Evolutionary conservation across 441 rosid genomes (phyloP).

Genomic region (Melastoma candidum): DNA sequence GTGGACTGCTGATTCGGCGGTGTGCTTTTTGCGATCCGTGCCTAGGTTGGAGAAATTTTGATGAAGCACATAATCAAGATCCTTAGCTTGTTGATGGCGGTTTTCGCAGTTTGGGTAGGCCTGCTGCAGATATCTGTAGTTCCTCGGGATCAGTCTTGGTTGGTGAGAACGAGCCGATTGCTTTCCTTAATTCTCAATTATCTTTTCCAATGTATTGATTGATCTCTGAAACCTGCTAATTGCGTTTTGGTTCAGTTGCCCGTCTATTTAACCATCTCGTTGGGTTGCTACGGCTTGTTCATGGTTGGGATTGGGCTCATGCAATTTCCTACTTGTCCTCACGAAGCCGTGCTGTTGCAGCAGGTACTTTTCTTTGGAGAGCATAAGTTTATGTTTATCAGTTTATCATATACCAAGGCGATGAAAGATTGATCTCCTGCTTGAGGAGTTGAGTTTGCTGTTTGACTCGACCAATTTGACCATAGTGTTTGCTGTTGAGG

Average conservation of each 20-base stretch:
- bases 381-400: too few relatives aligned
- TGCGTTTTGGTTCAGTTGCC: constrained; percentile 40
- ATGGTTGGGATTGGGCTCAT: constrained; percentile 89
- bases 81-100: constrained; percentile 40
- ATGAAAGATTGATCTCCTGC: too few relatives aligned
- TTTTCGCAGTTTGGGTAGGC: constrained; percentile 66
- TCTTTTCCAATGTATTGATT: not conserved
- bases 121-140: constrained; percentile 64
- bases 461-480: too few relatives aligned
- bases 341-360: constrained; percentile 71
- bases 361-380: constrained; percentile 32
- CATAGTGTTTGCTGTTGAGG: too few relatives aligned
- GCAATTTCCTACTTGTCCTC: constrained; percentile 85
- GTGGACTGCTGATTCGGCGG: too few relatives aligned
- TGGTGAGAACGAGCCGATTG: constrained; percentile 44
- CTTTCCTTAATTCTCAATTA: not conserved
- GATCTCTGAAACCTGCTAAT: not conserved
- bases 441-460: too few relatives aligned
- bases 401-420: too few relatives aligned
- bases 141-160: constrained; percentile 53
- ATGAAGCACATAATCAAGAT: constrained; percentile 92
- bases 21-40: too few relatives aligned
- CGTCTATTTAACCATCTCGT: constrained; percentile 57
- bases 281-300: constrained; percentile 88
- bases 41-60: not conserved